Percentiles rank a stretch among this genome's conserved stretches.
Evolutionary conservation across 345 rosid genomes (phyloP).

Genomic region (Brassica cretica): DNA sequence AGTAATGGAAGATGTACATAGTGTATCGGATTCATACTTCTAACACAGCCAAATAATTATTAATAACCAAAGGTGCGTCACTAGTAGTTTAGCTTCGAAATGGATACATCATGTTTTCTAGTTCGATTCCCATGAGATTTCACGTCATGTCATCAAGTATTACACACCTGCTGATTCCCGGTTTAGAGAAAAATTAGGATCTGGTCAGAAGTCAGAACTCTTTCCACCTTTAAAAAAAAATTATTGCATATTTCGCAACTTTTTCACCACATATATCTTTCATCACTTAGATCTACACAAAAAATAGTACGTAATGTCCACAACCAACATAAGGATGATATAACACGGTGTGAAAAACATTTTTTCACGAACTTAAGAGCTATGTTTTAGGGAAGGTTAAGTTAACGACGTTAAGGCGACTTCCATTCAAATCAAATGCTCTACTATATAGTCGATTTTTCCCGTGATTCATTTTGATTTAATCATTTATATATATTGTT

Average conservation of each 20-base stretch:
- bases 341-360: not conserved
- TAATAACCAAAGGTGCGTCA: no score
- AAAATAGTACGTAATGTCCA: not conserved
- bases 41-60: not conserved
- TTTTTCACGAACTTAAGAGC: not conserved
- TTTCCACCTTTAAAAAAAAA: no score
- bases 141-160: no score
- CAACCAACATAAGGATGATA: not conserved
- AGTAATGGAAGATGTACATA: not conserved
- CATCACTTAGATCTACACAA: not conserved
- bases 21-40: not conserved
- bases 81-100: no score
- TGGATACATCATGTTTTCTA: no score
- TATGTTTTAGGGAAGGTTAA: not conserved
- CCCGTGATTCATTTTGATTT: constrained; percentile 29
- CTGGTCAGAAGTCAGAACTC: no score
- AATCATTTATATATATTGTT: constrained; percentile 13
- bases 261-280: not conserved
- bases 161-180: no score
- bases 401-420: constrained; percentile 3
- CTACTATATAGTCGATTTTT: not conserved
- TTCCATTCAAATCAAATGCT: no score
- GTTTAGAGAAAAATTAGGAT: no score
- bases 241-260: not conserved
- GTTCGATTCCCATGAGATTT: no score